Evolutionary conservation across 208 protist species (phyloP), one percentile per base, ranked within the genome.

Genomic region (Trichomonas vaginalis): DNA sequence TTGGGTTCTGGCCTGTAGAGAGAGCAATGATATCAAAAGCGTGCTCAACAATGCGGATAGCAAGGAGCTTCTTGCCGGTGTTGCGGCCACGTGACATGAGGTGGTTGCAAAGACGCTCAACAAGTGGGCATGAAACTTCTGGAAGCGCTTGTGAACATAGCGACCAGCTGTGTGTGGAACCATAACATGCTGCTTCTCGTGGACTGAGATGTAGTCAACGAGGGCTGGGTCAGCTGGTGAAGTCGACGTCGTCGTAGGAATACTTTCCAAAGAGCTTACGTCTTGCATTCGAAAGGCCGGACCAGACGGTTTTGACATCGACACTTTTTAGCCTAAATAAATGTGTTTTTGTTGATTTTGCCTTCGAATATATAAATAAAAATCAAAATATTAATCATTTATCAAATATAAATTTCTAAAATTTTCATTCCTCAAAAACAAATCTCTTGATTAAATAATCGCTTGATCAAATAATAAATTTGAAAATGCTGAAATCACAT

Each of bases 301-400:
- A 83, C 27, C 79, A 83, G 37, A n/a, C 79, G 56, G 56, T 70
- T 70, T 70, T 70, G 56, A 70, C 56, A 27, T n/a, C n/a, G n/a
- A n/a, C n/a, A n/a, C n/a, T n/a, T n/a, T n/a, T n/a, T 99, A 99
- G 97, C 99, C 99, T 96, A 99, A 99, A 96, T 99, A 99, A 96
- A 99, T 99, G 40, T 98, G 99, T 97, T 99, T 99, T 96, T 98
- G 98, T 95, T 98, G 99, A 45, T 98, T 97, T 95, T 96, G 17
- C n/a, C n/a, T n/a, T n/a, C n/a, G n/a, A n/a, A n/a, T n/a, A n/a
- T n/a, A n/a, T n/a, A n/a, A n/a, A n/a, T n/a, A n/a, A n/a, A n/a
- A n/a, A n/a, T n/a, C n/a, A n/a, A n/a, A n/a, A n/a, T n/a, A n/a
- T n/a, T n/a, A n/a, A n/a, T n/a, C n/a, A n/a, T n/a, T n/a, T n/a